Evolutionary conservation across 1,284 basidiomycete species (phyloP), one percentile per base, ranked within the genome.

Genomic region (Microbotryum intermedium): DNA sequence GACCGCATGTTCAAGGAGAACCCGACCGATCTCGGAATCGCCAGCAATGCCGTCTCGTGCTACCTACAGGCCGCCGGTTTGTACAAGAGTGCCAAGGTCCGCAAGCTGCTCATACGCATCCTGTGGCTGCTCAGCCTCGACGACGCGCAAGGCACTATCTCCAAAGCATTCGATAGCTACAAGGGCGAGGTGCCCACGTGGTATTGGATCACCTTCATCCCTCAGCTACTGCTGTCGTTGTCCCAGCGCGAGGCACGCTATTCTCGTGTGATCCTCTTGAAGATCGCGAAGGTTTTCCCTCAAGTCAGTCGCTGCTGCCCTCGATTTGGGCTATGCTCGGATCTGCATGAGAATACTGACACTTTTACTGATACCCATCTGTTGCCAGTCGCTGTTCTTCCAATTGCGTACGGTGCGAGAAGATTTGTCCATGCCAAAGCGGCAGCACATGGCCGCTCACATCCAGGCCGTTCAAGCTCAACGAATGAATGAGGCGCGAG

Each of bases 121-220:
- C 80, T 98, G 18, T 99, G 95, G 95, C 78, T 99, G n/a, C 81
- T 99, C 50, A 91, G 90, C 70, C 80, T 97, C 43, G 95, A 99
- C 74, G 94, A 99, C 70, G 79, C 76, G 26, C 79, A 79, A 29
- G 78, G 77, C 53, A 84, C 84, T 0, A 87, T 97, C 58, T 86
- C 89, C 26, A 84, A 86, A 62, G 89, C 91, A 1, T 98, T 98
- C 72, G 94, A 98, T 53, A 87, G 84, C 45, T 97, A 95, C 78
- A 94, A 93, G 74, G 95, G 95, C 61, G 95, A 98, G 71, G 84
- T 89, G 8, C 92, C 92, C 13, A 88, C 89, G 69, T 99, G 95
- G 95, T 97, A 92, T 76, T 99, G 95, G 95, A 95, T 98, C 70
- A 89, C 93, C 1, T 81, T 97, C 59, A 93, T 97, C 53, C 95